phyloP scores from a whole-genome alignment of 768 basidiomycete species.

The Lactifluus subvellereus region DNA sequence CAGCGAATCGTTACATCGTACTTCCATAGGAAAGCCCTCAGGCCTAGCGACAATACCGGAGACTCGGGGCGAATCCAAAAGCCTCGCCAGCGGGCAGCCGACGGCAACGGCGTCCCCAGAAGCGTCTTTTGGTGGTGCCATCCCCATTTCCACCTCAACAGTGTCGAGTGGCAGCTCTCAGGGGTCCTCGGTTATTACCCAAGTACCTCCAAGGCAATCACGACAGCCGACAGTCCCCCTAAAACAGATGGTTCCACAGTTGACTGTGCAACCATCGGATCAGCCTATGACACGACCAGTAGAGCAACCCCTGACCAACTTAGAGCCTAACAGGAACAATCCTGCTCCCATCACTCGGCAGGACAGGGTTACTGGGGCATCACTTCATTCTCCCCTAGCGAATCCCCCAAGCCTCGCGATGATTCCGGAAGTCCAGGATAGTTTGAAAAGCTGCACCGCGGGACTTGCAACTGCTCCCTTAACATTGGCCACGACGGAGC shows the following conservation, averaged over 20 bases:
- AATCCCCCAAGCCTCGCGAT: not conserved
- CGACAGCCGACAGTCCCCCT: not conserved
- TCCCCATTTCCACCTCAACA: not conserved
- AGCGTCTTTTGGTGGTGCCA: not conserved
- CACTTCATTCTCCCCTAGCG: not conserved
- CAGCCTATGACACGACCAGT: not conserved
- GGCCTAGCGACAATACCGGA: not conserved
- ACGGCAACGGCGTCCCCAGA: not conserved
- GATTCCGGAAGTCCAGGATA: not conserved
- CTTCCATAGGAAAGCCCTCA: not conserved
- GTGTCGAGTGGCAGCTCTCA: not conserved
- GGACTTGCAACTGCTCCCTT: not conserved
- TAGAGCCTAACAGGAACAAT: not conserved
- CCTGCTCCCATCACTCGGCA: not conserved
- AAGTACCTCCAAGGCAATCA: not conserved
- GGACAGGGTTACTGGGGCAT: not conserved
- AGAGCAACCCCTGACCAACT: not conserved
- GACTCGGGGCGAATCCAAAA: not conserved
- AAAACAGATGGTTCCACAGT: not conserved
- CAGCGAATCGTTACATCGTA: not conserved
- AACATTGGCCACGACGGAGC: not conserved
- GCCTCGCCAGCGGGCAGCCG: not conserved
- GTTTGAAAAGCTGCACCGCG: not conserved
- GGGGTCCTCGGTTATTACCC: not conserved
- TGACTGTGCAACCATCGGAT: not conserved